These are phyloP conservation scores for Fomitiporia mediterranea DNA, from an alignment of 1,284 basidiomycete genomes.

Conservation along the genomic window DNA sequence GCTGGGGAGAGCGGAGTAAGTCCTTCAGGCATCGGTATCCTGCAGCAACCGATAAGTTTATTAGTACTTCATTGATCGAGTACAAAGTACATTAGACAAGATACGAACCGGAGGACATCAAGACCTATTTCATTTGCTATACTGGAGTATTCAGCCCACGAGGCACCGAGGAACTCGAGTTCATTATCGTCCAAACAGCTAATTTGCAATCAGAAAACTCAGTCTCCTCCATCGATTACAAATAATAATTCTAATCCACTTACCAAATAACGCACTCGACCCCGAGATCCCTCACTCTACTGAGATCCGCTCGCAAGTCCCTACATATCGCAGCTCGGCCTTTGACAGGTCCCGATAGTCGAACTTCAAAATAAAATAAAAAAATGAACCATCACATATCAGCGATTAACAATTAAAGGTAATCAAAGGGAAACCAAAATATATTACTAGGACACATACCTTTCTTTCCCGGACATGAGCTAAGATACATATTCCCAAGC, in stretches of 20 bases:
- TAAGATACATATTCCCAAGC: slow-evolving; percentile 87
- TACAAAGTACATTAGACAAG: slow-evolving; percentile 10
- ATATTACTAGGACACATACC: too few species aligned
- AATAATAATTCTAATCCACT: slow-evolving; percentile 22
- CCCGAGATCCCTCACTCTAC: slow-evolving; percentile 71
- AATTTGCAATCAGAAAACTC: slow-evolving; percentile 8
- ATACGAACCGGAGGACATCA: slow-evolving; percentile 61
- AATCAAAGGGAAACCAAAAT: too few species aligned
- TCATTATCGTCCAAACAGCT: slow-evolving; percentile 89
- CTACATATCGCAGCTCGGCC: slow-evolving; percentile 84
- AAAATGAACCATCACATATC: slow-evolving; percentile 5
- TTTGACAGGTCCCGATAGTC: slow-evolving; percentile 76
- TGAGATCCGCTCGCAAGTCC: slow-evolving; percentile 74
- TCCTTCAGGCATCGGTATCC: slow-evolving; percentile 90
- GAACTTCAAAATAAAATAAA: slow-evolving; percentile 43
- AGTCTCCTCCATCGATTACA: slow-evolving; percentile 19
- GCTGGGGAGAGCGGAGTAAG: slow-evolving; percentile 69
- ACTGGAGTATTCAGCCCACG: slow-evolving; percentile 74
- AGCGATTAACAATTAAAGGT: background rate
- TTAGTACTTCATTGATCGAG: slow-evolving; percentile 8
- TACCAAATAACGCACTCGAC: slow-evolving; percentile 84
- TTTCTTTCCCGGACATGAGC: slow-evolving; percentile 96
- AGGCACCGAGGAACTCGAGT: slow-evolving; percentile 76
- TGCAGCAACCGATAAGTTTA: slow-evolving; percentile 28
- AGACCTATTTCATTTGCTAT: slow-evolving; percentile 64